Evolutionary conservation across 345 rosid genomes (phyloP).

Genomic region (Sonneratia caseolaris): DNA sequence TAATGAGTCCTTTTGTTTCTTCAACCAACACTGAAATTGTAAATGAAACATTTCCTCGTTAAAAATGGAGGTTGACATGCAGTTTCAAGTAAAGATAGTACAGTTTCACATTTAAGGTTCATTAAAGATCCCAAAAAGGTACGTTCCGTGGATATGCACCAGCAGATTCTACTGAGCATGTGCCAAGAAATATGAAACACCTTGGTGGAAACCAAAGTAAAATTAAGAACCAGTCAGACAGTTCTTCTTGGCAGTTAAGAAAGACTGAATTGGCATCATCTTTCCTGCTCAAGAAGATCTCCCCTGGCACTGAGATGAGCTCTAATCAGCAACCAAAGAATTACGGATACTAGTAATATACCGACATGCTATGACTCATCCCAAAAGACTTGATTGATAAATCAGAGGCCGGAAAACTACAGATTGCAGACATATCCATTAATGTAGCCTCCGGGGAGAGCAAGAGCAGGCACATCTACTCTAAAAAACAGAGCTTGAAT

Average conservation of each 20-base stretch:
- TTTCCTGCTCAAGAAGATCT: not conserved
- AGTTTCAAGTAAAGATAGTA: not conserved
- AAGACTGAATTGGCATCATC: not conserved
- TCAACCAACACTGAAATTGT: constrained; percentile 75
- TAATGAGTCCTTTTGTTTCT: constrained; percentile 76
- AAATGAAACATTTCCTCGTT: not conserved
- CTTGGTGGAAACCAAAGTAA: not conserved
- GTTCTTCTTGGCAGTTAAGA: not conserved
- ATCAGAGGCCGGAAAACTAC: not conserved
- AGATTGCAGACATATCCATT: not conserved
- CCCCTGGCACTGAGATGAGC: not conserved
- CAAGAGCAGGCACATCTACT: not conserved
- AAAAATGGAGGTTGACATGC: not conserved
- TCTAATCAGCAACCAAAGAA: not conserved
- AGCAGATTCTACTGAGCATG: not conserved
- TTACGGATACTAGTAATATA: not conserved
- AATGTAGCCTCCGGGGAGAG: not conserved
- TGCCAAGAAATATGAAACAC: not conserved
- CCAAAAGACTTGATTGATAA: not conserved
- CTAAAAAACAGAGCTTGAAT: not conserved
- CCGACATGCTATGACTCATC: not conserved
- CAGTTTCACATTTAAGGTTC: not conserved
- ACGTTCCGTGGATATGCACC: not conserved
- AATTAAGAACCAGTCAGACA: no score
- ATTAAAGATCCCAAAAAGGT: not conserved